phyloP scores from a whole-genome alignment of 345 rosid species.

The Salix caprea region DNA sequence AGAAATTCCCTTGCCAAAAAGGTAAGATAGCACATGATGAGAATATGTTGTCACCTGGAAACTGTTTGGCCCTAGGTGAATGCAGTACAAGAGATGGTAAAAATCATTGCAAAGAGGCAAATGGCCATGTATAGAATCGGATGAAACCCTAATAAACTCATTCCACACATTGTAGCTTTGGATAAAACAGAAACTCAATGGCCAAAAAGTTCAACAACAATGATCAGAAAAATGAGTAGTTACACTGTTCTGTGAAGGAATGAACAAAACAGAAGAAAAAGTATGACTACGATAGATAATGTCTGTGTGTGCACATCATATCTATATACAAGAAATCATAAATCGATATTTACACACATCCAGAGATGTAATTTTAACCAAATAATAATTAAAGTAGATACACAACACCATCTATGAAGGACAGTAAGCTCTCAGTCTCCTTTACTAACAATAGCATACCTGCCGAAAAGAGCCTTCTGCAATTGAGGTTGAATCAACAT shows the following conservation, averaged over 20 bases:
- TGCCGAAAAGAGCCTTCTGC: conserved; percentile 38
- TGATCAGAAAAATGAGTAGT: background rate
- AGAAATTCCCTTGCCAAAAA: background rate
- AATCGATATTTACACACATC: background rate
- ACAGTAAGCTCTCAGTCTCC: background rate
- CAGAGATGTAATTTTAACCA: background rate
- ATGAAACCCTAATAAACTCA: background rate
- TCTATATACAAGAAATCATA: background rate
- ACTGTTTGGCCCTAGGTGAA: background rate
- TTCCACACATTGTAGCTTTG: background rate
- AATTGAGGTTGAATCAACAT: conserved; percentile 22
- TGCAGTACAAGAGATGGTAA: background rate
- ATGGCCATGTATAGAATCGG: background rate
- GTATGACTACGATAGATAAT: background rate
- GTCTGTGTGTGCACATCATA: background rate
- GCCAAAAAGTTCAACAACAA: background rate
- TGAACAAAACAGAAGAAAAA: background rate
- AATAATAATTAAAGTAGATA: background rate
- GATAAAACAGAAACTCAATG: background rate
- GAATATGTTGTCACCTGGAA: background rate
- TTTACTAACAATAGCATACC: conserved; percentile 36
- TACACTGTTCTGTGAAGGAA: background rate
- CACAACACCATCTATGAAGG: background rate
- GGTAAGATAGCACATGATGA: background rate
- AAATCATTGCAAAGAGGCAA: background rate